Evolutionary conservation across 805 yeast genomes (phyloP).

Genomic region (Candida taoyuanica): DNA sequence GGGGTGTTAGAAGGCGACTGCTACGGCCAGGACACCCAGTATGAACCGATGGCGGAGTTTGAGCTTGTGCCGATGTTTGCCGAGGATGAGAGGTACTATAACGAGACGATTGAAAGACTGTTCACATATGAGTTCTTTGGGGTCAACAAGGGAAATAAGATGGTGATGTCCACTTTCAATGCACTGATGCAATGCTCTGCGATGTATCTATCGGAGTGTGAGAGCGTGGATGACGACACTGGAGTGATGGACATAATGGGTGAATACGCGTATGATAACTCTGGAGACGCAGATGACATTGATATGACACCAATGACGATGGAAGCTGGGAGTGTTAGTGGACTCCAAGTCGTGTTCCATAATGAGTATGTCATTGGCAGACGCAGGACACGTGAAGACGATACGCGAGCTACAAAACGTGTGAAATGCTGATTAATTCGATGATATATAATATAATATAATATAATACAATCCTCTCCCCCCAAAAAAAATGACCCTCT

Average conservation of each 20-base stretch:
- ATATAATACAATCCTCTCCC: too few species aligned
- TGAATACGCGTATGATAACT: constrained; percentile 13
- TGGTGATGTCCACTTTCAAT: constrained; percentile 34
- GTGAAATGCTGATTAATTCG: too few species aligned
- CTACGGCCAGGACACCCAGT: constrained; percentile 4
- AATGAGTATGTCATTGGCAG: constrained; percentile 16
- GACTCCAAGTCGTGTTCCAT: constrained; percentile 14
- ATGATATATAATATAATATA: too few species aligned
- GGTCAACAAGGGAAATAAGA: constrained; percentile 34
- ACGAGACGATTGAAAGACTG: constrained; percentile 30
- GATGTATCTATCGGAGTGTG: constrained; percentile 9
- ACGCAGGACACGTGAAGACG: constrained; percentile 19
- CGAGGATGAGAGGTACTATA: constrained; percentile 33
- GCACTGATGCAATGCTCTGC: constrained; percentile 32
- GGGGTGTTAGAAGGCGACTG: constrained; percentile 11
- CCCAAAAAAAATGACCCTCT: too few species aligned
- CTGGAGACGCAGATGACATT: constrained; percentile 22
- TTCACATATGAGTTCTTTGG: constrained; percentile 37
- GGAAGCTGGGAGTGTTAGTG: constrained; percentile 13
- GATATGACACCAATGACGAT: constrained; percentile 9
- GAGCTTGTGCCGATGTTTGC: constrained; percentile 33
- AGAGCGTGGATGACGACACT: constrained; percentile 5
- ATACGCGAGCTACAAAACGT: too few species aligned
- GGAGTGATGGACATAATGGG: constrained; percentile 1
- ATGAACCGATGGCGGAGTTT: constrained; percentile 25